phyloP scores from a whole-genome alignment of 2,329 filamentous ascomycete genomes.

The Aspergillus ruber region DNA sequence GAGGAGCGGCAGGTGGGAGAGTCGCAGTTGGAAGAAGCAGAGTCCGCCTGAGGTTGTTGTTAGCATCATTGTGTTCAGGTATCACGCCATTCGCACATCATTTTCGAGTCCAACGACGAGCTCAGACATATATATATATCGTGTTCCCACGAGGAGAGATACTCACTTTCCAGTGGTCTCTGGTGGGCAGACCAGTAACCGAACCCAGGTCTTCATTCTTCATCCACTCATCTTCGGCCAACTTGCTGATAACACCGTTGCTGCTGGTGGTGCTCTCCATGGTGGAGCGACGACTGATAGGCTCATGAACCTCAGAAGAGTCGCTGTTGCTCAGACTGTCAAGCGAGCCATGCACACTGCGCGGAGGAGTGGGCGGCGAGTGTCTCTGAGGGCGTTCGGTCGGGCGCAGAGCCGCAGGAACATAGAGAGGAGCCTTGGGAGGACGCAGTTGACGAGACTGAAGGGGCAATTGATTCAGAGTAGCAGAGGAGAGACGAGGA shows the following conservation, averaged over 20 bases:
- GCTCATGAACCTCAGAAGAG: constrained; percentile 21
- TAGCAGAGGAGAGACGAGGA: constrained; percentile 38
- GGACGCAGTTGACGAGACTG: constrained; percentile 54
- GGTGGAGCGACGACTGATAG: constrained; percentile 33
- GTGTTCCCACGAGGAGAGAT: constrained; percentile 4
- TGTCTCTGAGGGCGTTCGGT: constrained; percentile 48
- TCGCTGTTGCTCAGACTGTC: constrained; percentile 37
- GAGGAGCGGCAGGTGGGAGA: constrained; percentile 51
- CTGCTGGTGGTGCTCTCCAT: constrained; percentile 36
- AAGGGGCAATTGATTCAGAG: constrained; percentile 31
- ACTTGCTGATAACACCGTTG: constrained; percentile 33
- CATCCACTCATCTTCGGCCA: constrained; percentile 48
- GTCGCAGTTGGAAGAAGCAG: constrained; percentile 51
- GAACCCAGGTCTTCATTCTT: constrained; percentile 48
- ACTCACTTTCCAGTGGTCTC: constrained; percentile 61
- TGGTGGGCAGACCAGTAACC: constrained; percentile 54
- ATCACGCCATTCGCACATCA: constrained; percentile 20
- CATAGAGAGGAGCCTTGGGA: constrained; percentile 55
- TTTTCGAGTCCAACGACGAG: constrained; percentile 8
- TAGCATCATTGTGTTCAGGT: constrained; percentile 7
- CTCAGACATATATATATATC: constrained; percentile 19
- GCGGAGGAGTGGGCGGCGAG: constrained; percentile 43
- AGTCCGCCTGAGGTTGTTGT: constrained; percentile 46
- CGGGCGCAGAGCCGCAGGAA: constrained; percentile 56
- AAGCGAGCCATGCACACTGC: constrained; percentile 51